These are phyloP conservation scores for Xylariaceae sp. DNA, from an alignment of 2,329 filamentous ascomycete species.

Conservation along the genomic window DNA sequence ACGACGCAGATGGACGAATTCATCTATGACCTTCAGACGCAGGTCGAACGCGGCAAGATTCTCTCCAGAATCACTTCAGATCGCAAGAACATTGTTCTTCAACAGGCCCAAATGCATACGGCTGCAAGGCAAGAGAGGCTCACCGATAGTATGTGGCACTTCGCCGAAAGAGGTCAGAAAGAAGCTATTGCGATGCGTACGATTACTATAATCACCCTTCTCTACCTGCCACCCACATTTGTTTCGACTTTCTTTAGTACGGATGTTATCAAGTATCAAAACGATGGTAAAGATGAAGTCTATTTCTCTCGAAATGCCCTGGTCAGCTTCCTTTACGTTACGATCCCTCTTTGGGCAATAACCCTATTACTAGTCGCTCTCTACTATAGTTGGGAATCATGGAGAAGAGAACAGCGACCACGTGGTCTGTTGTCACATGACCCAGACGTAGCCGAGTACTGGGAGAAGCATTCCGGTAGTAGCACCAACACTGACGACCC, in stretches of 20 bases:
- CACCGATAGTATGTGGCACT: conserved; percentile 30
- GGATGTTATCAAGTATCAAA: conserved; percentile 27
- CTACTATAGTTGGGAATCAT: conserved; percentile 21
- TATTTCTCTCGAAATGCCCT: conserved; percentile 17
- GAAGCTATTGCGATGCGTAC: conserved; percentile 44
- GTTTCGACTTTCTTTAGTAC: conserved; percentile 47
- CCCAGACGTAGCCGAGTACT: conserved; percentile 11
- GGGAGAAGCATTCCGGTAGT: conserved; percentile 8
- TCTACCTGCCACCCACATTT: conserved; percentile 46
- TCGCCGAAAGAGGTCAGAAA: conserved; percentile 29
- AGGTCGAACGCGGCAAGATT: conserved; percentile 41
- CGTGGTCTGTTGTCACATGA: conserved; percentile 13
- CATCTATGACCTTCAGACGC: conserved; percentile 42
- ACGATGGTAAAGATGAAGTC: conserved; percentile 11
- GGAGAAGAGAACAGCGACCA: conserved; percentile 13
- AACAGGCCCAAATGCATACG: conserved; percentile 32
- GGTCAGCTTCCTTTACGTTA: conserved; percentile 18
- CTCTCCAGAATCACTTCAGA: conserved; percentile 42
- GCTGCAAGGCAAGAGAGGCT: conserved; percentile 37
- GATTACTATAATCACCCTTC: conserved; percentile 42
- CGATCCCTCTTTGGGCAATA: conserved; percentile 14
- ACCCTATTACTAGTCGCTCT: conserved; percentile 10
- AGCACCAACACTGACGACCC: conserved; percentile 1
- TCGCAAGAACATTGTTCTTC: conserved; percentile 39
- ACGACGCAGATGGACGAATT: conserved; percentile 38